Evolutionary conservation across 1,284 basidiomycete species (phyloP), one percentile per base, ranked within the genome.

Genomic region (Lignosus rhinocerotis): DNA sequence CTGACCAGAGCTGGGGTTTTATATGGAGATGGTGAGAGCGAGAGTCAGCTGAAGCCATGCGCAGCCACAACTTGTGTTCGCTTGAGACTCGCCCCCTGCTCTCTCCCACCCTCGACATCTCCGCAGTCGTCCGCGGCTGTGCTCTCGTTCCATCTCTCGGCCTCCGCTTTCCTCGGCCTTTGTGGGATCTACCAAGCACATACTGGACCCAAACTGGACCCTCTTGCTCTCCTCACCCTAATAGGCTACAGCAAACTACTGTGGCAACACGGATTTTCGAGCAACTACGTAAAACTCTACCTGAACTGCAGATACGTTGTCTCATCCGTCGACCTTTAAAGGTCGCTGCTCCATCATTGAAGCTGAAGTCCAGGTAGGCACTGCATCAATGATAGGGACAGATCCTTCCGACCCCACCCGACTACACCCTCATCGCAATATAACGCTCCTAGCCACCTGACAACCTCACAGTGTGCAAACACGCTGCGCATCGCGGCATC

Each of bases 41-140:
- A 33, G 52, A 43, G 58, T 63, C 61, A 63, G 34, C 55, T 63
- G 61, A 39, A 32, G 33, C 21, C 51, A 14, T 63, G 49, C 61
- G 61, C 61, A 63, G 61, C 52, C 43, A 45, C 43, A 45, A 30
- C 21, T 30, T 30, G 43, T 45, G 14, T 11, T 39, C 9, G 5
- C 21, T 17, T 3, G 36, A n/a, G n/a, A n/a, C 19, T 30, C 43
- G 9, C 43, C 10, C n/a, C 21, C 6, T 30, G 11, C 21, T 45
- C 43, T 19, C 43, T 19, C 43, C 43, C 43, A 14, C 17, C 41
- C 7, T 43, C n/a, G 41, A 43, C 41, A 43, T 17, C 41, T 45
- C 43, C 43, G 43, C 43, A 45, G 43, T 17, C n/a, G 6, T 17
- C 41, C 16, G 16, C 19, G 36, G n/a, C 41, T 16, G 41, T 10